These are phyloP conservation scores for Cercospora sojina DNA, from an alignment of 2,329 filamentous ascomycete genomes.

Conservation along the genomic window DNA sequence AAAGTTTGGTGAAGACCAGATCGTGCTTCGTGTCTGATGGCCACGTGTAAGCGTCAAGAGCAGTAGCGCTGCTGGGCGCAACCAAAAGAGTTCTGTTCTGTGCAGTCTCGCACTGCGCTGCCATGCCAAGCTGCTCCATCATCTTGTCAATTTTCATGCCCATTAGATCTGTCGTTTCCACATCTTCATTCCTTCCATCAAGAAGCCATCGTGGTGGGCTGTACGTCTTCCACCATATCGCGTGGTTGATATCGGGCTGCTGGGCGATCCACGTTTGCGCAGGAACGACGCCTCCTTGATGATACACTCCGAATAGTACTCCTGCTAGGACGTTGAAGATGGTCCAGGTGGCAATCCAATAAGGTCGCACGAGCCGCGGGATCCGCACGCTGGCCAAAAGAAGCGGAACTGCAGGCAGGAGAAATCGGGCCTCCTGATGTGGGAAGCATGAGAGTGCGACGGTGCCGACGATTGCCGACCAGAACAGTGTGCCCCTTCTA, in stretches of 20 bases:
- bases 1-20: slow-evolving; percentile 63
- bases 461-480: slow-evolving; percentile 71
- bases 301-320: slow-evolving; percentile 74
- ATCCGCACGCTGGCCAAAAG: slow-evolving; percentile 70
- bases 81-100: slow-evolving; percentile 57
- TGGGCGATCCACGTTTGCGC: slow-evolving; percentile 72
- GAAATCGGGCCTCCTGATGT: slow-evolving; percentile 77
- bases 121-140: slow-evolving; percentile 57
- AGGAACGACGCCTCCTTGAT: slow-evolving; percentile 76
- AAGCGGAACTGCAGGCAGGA: slow-evolving; percentile 73
- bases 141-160: slow-evolving; percentile 63
- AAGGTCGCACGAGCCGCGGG: slow-evolving; percentile 50
- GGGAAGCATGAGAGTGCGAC: slow-evolving; percentile 70
- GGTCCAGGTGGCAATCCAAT: slow-evolving; percentile 54
- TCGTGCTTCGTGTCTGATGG: slow-evolving; percentile 17
- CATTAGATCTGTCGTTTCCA: slow-evolving; percentile 73
- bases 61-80: slow-evolving; percentile 69
- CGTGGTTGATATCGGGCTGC: slow-evolving; percentile 64
- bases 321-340: slow-evolving; percentile 68
- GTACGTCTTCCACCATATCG: slow-evolving; percentile 85
- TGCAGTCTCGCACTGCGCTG: slow-evolving; percentile 61
- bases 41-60: slow-evolving; percentile 58
- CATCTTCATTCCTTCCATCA: slow-evolving; percentile 69
- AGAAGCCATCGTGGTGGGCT: slow-evolving; percentile 78
- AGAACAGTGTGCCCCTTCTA: slow-evolving; percentile 61